Conservation (phyloP, 2,329 filamentous ascomycete species). For the Colletotrichum higginsianum region DNA sequence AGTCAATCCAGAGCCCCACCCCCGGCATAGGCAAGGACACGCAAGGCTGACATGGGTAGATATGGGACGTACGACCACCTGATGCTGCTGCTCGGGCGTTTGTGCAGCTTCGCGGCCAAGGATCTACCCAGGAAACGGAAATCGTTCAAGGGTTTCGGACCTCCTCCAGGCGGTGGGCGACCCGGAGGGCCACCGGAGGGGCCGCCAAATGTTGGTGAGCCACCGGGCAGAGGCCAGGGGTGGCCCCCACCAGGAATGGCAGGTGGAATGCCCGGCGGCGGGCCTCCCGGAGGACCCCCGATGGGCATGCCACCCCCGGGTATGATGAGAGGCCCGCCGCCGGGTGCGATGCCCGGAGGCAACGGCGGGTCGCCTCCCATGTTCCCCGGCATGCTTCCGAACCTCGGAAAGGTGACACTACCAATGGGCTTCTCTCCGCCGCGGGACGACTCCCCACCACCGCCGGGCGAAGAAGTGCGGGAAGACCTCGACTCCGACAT, state of each 20-base stretch:
- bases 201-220: conserved; percentile 46
- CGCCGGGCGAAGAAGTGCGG: conserved; percentile 55
- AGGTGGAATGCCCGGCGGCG: conserved; percentile 19
- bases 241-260: conserved; percentile 33
- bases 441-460: conserved; percentile 57
- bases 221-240: conserved; percentile 20
- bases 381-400: conserved; percentile 71
- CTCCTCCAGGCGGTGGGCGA: conserved; percentile 53
- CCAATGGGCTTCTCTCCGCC: conserved; percentile 71
- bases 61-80: conserved; percentile 94
- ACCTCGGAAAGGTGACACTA: conserved; percentile 63
- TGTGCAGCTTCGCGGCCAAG: conserved; percentile 82
- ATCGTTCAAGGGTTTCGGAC: conserved; percentile 71
- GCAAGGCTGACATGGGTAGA: conserved; percentile 58
- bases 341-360: conserved; percentile 42
- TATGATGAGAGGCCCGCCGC: conserved; percentile 29
- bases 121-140: conserved; percentile 86
- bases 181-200: conserved; percentile 50
- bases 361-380: conserved; percentile 57
- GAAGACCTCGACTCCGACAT: conserved; percentile 73
- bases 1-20: conserved; percentile 48
- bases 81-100: conserved; percentile 83
- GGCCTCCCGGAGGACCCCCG: conserved; percentile 15
- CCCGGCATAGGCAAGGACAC: not conserved
- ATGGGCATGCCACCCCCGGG: conserved; percentile 22